A percentile compares a stretch with the other conserved stretches of the same genome.
These are phyloP conservation scores for Amylostereum areolatum DNA, from an alignment of 1,284 basidiomycete species.

Conservation along the genomic window DNA sequence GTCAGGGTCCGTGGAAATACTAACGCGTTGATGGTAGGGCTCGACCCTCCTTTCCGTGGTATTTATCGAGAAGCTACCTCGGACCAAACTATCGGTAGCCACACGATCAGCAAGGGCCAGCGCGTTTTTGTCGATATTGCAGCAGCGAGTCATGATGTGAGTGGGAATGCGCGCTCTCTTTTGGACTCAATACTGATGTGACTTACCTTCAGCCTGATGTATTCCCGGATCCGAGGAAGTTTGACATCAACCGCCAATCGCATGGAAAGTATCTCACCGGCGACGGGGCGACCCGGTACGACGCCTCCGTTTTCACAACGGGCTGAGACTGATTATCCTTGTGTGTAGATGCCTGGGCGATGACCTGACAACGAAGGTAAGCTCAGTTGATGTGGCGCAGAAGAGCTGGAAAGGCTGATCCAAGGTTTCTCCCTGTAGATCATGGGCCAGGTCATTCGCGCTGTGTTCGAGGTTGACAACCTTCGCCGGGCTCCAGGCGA, in stretches of 20 bases:
- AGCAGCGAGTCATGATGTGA: constrained; percentile 49
- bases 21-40: constrained; percentile 25
- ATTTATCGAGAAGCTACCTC: constrained; percentile 46
- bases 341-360: constrained; percentile 46
- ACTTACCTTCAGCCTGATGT: constrained; percentile 16
- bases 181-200: neutral
- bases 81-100: constrained; percentile 35
- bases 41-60: constrained; percentile 43
- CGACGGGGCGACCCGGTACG: constrained; percentile 48
- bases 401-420: neutral
- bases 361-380: constrained; percentile 46
- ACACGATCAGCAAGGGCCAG: constrained; percentile 38
- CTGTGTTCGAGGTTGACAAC: constrained; percentile 42
- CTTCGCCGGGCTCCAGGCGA: constrained; percentile 47
- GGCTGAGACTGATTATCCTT: neutral
- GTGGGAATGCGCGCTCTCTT: constrained; percentile 17
- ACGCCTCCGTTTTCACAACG: neutral
- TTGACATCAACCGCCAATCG: constrained; percentile 40
- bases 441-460: constrained; percentile 40
- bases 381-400: constrained; percentile 2
- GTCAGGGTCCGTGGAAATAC: constrained; percentile 9
- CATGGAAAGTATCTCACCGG: constrained; percentile 44
- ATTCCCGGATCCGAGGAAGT: constrained; percentile 35
- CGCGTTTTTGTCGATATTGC: constrained; percentile 57
- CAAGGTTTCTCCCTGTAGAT: constrained; percentile 22